Evolutionary conservation across 176 grass and related monocot species (phyloP), one percentile per base, ranked within the genome.

Genomic region (Metroxylon sagu): DNA sequence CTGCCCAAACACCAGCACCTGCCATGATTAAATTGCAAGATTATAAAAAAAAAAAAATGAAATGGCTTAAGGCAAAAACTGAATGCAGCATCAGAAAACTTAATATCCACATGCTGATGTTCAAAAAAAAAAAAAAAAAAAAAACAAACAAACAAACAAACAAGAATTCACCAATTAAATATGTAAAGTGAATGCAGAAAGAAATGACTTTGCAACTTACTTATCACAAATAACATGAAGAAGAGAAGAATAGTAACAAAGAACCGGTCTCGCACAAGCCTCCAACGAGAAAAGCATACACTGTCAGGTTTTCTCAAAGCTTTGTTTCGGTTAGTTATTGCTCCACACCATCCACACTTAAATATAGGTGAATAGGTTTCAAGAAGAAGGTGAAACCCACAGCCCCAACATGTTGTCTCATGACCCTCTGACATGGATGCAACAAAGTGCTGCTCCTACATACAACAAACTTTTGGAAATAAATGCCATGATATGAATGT

Each of bases 291-390:
- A 77, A 97, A 91, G 19, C 87, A 91, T 67, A 68, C 6, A 16
- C 81, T 83, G 62, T 97, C 93, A 66, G 75, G 74, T 66, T 88
- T 85, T 65, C 81, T 85, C 53, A 82, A 65, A 29, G 75, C 62
- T 62, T 76, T 83, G 59, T 90, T 65, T 57, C 53, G 48, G 61
- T 88, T 77, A 49, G 87, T 97, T 57, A 97, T 82, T 19, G 93
- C 93, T 66, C 93, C 93, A 59, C 93, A 97, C 93, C 93, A 97
- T 53, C 93, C 93, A 71, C 93, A 97, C 78, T 97, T 97, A 64
- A 71, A 97, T 60, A 90, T 63, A 50, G 93, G 76, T 17, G 81
- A 76, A 58, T 91, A 85, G 50, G 69, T 64, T 74, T 79, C 61
- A 57, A 92, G 83, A 53, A 88, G 28, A 58, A 97, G 87, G 4